phyloP scores from a whole-genome alignment of 148 eudicot species.

The Rhododendron mucronatum region DNA sequence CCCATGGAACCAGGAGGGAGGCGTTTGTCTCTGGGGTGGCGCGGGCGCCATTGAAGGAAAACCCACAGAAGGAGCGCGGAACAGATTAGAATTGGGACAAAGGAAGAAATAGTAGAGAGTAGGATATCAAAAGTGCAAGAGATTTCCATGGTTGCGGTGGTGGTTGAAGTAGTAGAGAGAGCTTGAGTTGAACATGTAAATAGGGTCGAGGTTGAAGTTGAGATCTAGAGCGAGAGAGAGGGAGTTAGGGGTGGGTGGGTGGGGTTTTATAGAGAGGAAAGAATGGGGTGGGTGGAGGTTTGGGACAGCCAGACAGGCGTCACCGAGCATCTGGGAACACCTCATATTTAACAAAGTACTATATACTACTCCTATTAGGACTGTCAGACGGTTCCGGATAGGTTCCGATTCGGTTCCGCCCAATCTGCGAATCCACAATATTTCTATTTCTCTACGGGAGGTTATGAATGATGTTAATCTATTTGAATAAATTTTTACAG shows the following conservation, averaged over 20 bases:
- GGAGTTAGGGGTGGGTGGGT: background rate
- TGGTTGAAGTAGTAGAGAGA: background rate
- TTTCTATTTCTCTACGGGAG: too few species aligned
- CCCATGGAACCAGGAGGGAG: constrained; percentile 95
- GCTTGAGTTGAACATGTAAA: background rate
- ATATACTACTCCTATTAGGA: background rate
- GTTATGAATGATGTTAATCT: too few species aligned
- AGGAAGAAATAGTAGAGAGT: background rate
- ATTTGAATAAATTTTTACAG: too few species aligned
- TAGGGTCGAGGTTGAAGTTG: background rate
- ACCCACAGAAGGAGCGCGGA: constrained; percentile 9
- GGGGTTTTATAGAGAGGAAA: constrained; percentile 11
- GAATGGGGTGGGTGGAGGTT: background rate
- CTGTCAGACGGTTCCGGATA: too few species aligned
- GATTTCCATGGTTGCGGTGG: background rate
- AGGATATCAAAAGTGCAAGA: background rate
- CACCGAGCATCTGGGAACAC: constrained; percentile 10
- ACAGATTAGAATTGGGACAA: background rate
- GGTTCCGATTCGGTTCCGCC: too few species aligned
- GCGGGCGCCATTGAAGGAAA: constrained; percentile 21
- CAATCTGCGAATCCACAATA: too few species aligned
- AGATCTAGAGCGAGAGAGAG: background rate
- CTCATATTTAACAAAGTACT: background rate
- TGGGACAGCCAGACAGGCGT: constrained; percentile 12
- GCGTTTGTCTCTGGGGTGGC: constrained; percentile 10